These are phyloP conservation scores for Diaporthe nobilis DNA, from an alignment of 2,329 filamentous ascomycete species.

Conservation along the genomic window DNA sequence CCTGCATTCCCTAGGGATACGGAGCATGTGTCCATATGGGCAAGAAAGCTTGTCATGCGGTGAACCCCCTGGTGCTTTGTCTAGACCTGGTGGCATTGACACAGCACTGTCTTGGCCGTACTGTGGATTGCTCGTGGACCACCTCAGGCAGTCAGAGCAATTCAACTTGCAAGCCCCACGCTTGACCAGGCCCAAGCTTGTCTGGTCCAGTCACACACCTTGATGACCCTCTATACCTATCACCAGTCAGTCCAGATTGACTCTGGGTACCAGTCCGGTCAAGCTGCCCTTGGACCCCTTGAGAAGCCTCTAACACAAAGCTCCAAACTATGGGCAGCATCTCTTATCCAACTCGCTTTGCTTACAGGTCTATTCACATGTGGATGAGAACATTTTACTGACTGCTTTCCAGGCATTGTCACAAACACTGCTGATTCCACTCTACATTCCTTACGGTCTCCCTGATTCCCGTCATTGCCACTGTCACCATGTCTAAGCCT, in stretches of 20 bases:
- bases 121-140: not conserved
- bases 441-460: conserved; percentile 16
- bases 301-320: not conserved
- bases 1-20: not conserved
- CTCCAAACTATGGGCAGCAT: not conserved
- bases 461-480: conserved; percentile 34
- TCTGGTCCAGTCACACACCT: conserved; percentile 2
- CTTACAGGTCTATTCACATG: not conserved
- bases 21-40: too few relatives aligned
- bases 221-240: not conserved
- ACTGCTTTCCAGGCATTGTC: conserved; percentile 1
- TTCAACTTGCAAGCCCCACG: not conserved
- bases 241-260: not conserved
- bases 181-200: conserved; percentile 10
- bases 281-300: not conserved
- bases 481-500: conserved; percentile 62
- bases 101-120: not conserved
- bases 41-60: not conserved
- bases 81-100: conserved; percentile 25
- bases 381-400: not conserved
- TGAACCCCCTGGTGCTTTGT: not conserved
- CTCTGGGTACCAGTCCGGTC: not conserved
- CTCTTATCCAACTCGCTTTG: not conserved
- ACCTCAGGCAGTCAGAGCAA: conserved; percentile 41
- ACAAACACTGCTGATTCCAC: conserved; percentile 41